Evolutionary conservation across 2,329 filamentous ascomycete genomes (phyloP), one percentile per base, ranked within the genome.

Genomic region (Penicillium psychrosexuale): DNA sequence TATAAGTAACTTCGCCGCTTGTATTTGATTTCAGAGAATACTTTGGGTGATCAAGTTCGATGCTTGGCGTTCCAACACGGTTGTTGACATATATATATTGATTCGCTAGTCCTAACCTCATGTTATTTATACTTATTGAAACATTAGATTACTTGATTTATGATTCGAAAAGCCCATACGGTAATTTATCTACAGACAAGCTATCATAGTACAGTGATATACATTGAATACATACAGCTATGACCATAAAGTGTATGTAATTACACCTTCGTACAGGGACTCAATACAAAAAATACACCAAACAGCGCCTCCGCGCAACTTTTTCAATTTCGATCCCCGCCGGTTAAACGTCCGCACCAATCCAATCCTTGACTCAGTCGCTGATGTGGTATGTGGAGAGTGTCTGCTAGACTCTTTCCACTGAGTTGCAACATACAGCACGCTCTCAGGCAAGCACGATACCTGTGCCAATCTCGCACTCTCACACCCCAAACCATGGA

Each of bases 371-470:
- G 47, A 42, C 45, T 43, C 43, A 43, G 34, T 49, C 48, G 45
- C 39, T 37, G 43, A 38, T 42, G 53, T 66, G 69, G 69, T 47
- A 72, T 72, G 70, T 69, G 68, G 67, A 72, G 65, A 57, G 34
- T 49, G 51, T 54, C 58, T 53, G 45, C 48, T 22, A 64, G 59
- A 44, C 38, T 61, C 17, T 58, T 49, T 45, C 19, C 49, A 46
- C 51, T 57, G 42, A 63, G 43, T 55, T 57, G 44, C 36, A 54
- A 58, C 22, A 47, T 53, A 47, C 45, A 57, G 47, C 38, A 40
- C 33, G 42, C 30, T n/a, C 15, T 57, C 36, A 51, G 48, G 19
- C 56, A 61, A 48, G 33, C 55, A 27, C 30, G 55, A 39, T 50
- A 61, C 43, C 43, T 62, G 17, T 45, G 50, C 47, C 44, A 61